A percentile compares a stretch with the other conserved stretches of the same genome.
phyloP scores from a whole-genome alignment of 2,329 filamentous ascomycete species.

The Knoxdaviesia proteae region DNA sequence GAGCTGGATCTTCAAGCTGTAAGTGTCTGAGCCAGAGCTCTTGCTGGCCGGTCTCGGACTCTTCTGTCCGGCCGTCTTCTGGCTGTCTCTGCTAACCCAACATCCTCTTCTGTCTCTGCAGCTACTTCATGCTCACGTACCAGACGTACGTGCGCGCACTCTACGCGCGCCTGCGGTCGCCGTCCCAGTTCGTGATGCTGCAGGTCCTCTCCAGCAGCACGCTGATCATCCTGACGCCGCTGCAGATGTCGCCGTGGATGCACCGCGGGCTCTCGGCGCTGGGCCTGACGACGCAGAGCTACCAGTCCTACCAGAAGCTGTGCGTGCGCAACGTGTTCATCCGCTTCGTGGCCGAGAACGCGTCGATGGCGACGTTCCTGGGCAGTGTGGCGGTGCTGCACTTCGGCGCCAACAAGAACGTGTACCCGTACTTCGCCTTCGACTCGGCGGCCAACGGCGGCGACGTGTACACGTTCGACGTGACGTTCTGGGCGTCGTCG shows the following conservation, averaged over 20 bases:
- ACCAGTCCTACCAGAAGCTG: slow-evolving; percentile 43
- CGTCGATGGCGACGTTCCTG: slow-evolving; percentile 46
- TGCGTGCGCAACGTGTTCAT: slow-evolving; percentile 47
- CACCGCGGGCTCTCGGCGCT: slow-evolving; percentile 33
- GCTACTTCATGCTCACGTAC: slow-evolving; percentile 48
- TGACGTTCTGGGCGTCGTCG: slow-evolving; percentile 41
- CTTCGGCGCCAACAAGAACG: slow-evolving; percentile 44
- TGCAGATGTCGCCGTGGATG: slow-evolving; percentile 39
- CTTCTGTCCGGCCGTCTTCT: neutral
- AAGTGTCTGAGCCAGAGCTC: slow-evolving; percentile 9
- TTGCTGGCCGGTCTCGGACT: neutral
- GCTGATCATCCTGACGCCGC: slow-evolving; percentile 40
- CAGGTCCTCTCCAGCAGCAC: slow-evolving; percentile 42
- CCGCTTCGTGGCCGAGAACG: slow-evolving; percentile 44
- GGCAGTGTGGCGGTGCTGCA: slow-evolving; percentile 45
- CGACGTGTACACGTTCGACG: slow-evolving; percentile 36
- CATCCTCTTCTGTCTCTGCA: slow-evolving; percentile 7
- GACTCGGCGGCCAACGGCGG: slow-evolving; percentile 19
- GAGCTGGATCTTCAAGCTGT: slow-evolving; percentile 52
- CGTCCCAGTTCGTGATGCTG: slow-evolving; percentile 42
- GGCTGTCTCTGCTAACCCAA: slow-evolving; percentile 4
- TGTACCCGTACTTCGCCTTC: slow-evolving; percentile 52
- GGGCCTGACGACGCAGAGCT: slow-evolving; percentile 35
- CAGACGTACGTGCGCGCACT: slow-evolving; percentile 50
- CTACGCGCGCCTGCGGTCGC: slow-evolving; percentile 46